Evolutionary conservation across 441 rosid genomes (phyloP), one percentile per base, ranked within the genome.

Genomic region (Euphorbia schlechtendalii): DNA sequence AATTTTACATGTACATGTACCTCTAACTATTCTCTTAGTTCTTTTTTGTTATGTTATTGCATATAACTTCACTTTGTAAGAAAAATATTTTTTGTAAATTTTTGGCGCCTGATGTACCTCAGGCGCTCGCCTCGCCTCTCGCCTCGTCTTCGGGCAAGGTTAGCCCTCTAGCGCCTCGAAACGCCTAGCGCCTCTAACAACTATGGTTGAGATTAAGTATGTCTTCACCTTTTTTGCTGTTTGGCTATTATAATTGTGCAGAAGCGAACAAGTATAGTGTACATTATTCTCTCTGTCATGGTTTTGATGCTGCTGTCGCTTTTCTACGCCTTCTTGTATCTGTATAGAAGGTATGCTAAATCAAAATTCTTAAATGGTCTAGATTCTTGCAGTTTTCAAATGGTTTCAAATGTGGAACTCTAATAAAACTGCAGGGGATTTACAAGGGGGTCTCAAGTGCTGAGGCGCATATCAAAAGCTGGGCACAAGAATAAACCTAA

Each of bases 381-480:
- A 20, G 53, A 43, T 32, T 54, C 52, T 38, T 64, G 13, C 60
- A 59, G 22, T 64, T 70, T 61, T 63, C 59, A 12, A 18, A 27
- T 59, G 72, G 57, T 65, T 59, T 60, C 52, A 28, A 57, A 25
- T 73, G 32, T 78, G 63, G 49, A 41, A 22, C 12, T 20, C 3
- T 46, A 56, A 38, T 72, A 61, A 53, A 64, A 10, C 21, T 69
- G 53, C 56, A 67, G 97, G 80, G 97, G 91, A 57, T 77, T 81
- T 75, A 87, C 76, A 71, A 69, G 61, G 21, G 79, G 88, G 60
- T 80, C 80, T 55, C 97, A 94, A 82, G 89, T 67, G 60, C 82
- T 94, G 59, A 88, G 78, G 76, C 94, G 96, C 68, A 83, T 94
- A 69, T 61, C n/a, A n/a, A n/a, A n/a, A n/a, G n/a, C n/a, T n/a